Evolutionary conservation across 1,284 basidiomycete genomes (phyloP).

Genomic region (Microbotryomycetes sp.): DNA sequence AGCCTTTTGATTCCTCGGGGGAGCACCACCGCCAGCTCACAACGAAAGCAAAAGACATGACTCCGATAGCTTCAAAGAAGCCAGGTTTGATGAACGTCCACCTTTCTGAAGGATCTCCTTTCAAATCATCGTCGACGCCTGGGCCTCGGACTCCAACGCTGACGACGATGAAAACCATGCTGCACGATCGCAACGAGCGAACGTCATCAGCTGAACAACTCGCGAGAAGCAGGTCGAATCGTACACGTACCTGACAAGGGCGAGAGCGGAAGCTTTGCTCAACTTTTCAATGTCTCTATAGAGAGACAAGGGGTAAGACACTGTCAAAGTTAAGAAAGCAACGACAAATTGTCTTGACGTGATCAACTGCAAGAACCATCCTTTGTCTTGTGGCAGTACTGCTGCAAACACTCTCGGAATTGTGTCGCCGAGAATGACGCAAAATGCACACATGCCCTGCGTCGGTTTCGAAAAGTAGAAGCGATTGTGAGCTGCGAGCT

Average conservation of each 20-base stretch:
- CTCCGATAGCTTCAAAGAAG: slow-evolving; percentile 86
- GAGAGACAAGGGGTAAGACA: slow-evolving; percentile 90
- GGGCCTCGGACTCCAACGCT: slow-evolving; percentile 82
- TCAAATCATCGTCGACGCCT: slow-evolving; percentile 67
- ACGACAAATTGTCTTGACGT: slow-evolving; percentile 85
- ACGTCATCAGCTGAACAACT: background rate
- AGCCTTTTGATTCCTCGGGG: background rate
- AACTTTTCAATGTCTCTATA: slow-evolving; percentile 98
- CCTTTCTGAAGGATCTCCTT: slow-evolving; percentile 55
- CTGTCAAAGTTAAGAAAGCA: slow-evolving; percentile 61
- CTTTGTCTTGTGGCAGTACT: slow-evolving; percentile 69
- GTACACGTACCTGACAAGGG: slow-evolving; percentile 41
- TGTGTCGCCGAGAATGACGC: slow-evolving; percentile 83
- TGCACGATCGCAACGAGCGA: slow-evolving; percentile 48
- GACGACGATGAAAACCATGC: slow-evolving; percentile 89
- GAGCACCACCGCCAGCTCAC: background rate
- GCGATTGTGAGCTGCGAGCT: slow-evolving; percentile 11
- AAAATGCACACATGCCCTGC: slow-evolving; percentile 86
- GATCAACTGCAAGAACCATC: slow-evolving; percentile 67
- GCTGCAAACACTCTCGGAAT: slow-evolving; percentile 89
- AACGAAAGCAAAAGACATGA: slow-evolving; percentile 84
- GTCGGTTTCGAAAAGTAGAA: slow-evolving; percentile 1
- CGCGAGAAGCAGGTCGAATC: background rate
- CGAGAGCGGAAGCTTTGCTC: slow-evolving; percentile 78
- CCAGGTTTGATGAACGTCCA: slow-evolving; percentile 69